Evolutionary conservation across 768 basidiomycete species (phyloP), one percentile per base, ranked within the genome.

Genomic region (Boletus sp.): DNA sequence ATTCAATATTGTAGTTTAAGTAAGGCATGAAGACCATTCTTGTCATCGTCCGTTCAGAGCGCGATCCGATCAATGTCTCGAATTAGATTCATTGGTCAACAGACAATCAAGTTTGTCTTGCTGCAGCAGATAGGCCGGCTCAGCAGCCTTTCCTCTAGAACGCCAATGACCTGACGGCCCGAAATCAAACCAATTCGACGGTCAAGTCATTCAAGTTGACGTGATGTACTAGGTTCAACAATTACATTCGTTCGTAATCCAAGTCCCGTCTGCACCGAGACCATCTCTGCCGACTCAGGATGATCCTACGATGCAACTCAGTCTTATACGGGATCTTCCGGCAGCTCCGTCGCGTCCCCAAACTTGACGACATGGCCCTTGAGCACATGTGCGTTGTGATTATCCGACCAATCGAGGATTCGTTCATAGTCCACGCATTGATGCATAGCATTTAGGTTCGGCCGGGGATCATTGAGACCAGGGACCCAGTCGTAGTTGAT

Each of bases 381-480:
- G 1, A 32, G 53, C 30, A 54, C 53, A n/a, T 47, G 53, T 2
- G 53, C 53, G 12, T 41, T 47, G 18, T 54, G 53, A 10, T 47
- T 17, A 0, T 39, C 46, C 5, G 47, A 54, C 53, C 53, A 54
- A 1, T 40, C 39, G 2, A 54, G 53, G 35, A 54, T 30, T 10
- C 39, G 29, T 24, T 54, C 46, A 18, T 32, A 54, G 46, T 54
- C 53, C 24, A 54, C 29, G 10, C 53, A 54, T 20, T 54, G 53
- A 29, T 48, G 53, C 2, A 17, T 32, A 4, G 39, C 18, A 11
- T 24, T 47, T 9, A 54, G 17, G 37, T 54, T 48, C 24, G 53
- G 12, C 8, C 18, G 53, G 7, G 37, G 37, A 12, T 40, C 4
- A 1, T 40, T 15, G 18, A 32, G 33, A 33, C 36, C 46, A 4